Evolutionary conservation across 75 land plant genomes (phyloP), one percentile per base, ranked within the genome.

Genomic region (Ceratopteris richardii): DNA sequence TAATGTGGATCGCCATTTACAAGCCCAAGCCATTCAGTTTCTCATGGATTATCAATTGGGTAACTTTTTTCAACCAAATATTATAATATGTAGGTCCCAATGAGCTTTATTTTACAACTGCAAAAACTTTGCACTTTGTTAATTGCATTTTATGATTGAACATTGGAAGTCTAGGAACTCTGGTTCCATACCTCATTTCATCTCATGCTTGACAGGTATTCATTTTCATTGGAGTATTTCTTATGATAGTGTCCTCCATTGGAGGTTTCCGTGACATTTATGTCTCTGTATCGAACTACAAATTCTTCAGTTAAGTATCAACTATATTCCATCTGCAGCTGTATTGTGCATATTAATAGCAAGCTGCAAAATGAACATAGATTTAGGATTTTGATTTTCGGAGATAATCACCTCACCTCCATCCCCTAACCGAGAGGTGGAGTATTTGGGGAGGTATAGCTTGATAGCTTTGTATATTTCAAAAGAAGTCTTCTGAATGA

Each of bases 1-100:
- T 75, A 6, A 69, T 75, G 60, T 75, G 78, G 78, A 44, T 75
- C 20, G 36, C 64, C 0, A 25, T 69, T 22, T 60, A 69, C 43
- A 75, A 75, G 51, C 78, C 78, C 3, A 69, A 41, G 48, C 29
- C n/a, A 20, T 69, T 51, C 48, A 54, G 73, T 44, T 65, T 69
- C 13, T 69, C 73, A 25, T 75, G 78, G 78, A 1, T 69, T 10
- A 51, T 47, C 21, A 69, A 69, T 57, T 75, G 78, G 78, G 78
- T 75, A 54, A 37, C 71, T 63, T 6, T 10, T 14, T 10, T 40
- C n/a, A n/a, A n/a, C n/a, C n/a, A n/a, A n/a, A n/a, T n/a, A n/a
- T n/a, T n/a, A n/a, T n/a, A n/a, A n/a, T n/a, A n/a, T n/a, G n/a
- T n/a, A n/a, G n/a, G n/a, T n/a, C n/a, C n/a, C n/a, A n/a, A 10